Evolutionary conservation across 2,329 filamentous ascomycete species (phyloP).

Genomic region (Ascochyta koolunga): DNA sequence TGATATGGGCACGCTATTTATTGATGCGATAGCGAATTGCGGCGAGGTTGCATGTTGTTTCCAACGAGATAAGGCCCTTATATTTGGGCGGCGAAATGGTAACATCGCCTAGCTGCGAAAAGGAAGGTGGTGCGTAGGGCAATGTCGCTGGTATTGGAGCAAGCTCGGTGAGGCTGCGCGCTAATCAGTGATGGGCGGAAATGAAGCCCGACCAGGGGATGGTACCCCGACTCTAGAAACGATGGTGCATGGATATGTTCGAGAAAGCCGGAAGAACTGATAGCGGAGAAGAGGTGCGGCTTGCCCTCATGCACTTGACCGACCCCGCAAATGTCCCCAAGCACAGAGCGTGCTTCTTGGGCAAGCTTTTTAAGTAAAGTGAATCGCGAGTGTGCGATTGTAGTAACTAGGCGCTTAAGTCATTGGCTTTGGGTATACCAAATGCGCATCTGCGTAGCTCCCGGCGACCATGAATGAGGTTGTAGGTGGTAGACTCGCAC

Average conservation of each 20-base stretch:
- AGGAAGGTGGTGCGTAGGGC: conserved; percentile 9
- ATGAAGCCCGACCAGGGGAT: neutral
- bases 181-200: neutral
- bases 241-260: neutral
- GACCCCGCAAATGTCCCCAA: neutral
- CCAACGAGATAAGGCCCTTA: conserved; percentile 4
- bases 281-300: neutral
- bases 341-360: neutral
- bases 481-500: too few relatives aligned
- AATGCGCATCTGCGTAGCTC: too few relatives aligned
- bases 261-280: neutral
- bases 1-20: conserved; percentile 5
- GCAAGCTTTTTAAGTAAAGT: neutral
- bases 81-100: neutral
- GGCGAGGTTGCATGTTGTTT: conserved; percentile 2
- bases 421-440: neutral
- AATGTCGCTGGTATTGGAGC: neutral
- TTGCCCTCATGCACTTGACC: neutral
- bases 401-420: too few relatives aligned
- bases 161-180: neutral
- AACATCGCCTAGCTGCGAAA: conserved; percentile 12
- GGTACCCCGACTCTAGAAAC: neutral
- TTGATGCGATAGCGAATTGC: conserved; percentile 4
- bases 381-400: neutral
- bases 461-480: too few relatives aligned